These are phyloP conservation scores for Erysimum cheiri DNA, from an alignment of 441 rosid species.

Conservation along the genomic window DNA sequence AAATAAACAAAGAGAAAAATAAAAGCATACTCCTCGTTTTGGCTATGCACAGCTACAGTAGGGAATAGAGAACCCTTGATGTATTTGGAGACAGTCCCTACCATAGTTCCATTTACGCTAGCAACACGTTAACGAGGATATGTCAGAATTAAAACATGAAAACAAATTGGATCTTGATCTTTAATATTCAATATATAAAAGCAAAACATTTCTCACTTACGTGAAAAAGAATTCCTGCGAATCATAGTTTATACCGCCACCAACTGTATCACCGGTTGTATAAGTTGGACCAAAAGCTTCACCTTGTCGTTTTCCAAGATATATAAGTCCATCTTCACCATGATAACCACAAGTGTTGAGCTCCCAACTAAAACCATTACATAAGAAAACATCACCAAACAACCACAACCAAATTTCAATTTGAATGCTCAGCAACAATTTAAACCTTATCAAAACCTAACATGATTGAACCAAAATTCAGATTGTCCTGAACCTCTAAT, in stretches of 20 bases:
- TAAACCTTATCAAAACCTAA: too few relatives aligned
- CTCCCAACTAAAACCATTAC: constrained; percentile 73
- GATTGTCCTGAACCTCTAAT: background rate
- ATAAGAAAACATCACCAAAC: background rate
- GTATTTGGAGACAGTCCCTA: constrained; percentile 69
- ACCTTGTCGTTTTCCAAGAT: constrained; percentile 78
- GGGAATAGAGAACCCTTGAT: constrained; percentile 79
- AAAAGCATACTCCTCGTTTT: constrained; percentile 82
- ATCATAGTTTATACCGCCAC: constrained; percentile 91
- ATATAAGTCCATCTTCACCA: constrained; percentile 89
- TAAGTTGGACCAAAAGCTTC: constrained; percentile 85
- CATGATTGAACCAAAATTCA: background rate
- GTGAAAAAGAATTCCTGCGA: constrained; percentile 90
- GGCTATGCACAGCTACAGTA: constrained; percentile 94
- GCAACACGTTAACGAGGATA: constrained; percentile 6
- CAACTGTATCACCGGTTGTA: constrained; percentile 77
- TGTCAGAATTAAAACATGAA: background rate
- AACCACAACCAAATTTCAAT: background rate
- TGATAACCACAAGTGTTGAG: constrained; percentile 91
- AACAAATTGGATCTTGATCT: constrained; percentile 1
- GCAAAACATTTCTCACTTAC: constrained; percentile 52
- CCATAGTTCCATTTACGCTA: constrained; percentile 80
- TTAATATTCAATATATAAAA: background rate
- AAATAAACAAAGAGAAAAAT: constrained; percentile 15
- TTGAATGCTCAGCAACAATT: background rate